Evolutionary conservation across 2,329 filamentous ascomycete genomes (phyloP).

Genomic region (Dactylella cylindrospora): DNA sequence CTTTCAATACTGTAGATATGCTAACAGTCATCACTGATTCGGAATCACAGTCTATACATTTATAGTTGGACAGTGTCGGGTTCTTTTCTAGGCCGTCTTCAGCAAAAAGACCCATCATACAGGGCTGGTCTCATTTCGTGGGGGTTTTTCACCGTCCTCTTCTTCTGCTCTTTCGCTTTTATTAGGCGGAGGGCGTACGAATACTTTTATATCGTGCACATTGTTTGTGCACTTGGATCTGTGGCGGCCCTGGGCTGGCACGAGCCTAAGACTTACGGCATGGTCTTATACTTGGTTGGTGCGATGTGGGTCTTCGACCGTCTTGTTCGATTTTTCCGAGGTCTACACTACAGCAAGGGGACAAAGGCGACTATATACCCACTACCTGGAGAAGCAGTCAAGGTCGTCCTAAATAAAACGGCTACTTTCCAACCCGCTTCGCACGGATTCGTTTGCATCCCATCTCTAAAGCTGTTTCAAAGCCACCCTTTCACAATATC

Average conservation of each 20-base stretch:
- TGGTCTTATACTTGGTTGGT: conserved; percentile 54
- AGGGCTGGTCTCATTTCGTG: conserved; percentile 27
- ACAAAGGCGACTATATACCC: conserved; percentile 60
- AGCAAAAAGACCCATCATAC: conserved; percentile 9
- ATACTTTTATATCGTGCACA: conserved; percentile 60
- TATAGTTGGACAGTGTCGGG: conserved; percentile 11
- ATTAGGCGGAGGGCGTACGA: conserved; percentile 58
- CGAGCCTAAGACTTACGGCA: conserved; percentile 56
- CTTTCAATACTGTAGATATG: conserved; percentile 8
- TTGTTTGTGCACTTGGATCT: conserved; percentile 57
- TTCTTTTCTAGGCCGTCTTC: conserved; percentile 1
- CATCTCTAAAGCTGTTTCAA: conserved; percentile 60
- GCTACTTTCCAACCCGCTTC: conserved; percentile 57
- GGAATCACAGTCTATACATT: conserved; percentile 23
- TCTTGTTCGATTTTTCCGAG: conserved; percentile 55
- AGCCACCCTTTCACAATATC: conserved; percentile 67
- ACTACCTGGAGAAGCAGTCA: conserved; percentile 60
- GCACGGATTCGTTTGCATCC: conserved; percentile 67
- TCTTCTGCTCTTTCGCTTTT: conserved; percentile 54
- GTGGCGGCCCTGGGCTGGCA: conserved; percentile 59
- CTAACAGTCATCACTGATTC: conserved; percentile 55
- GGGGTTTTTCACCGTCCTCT: conserved; percentile 54
- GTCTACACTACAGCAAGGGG: conserved; percentile 56
- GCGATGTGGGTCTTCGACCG: conserved; percentile 60
- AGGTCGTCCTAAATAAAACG: conserved; percentile 60